phyloP scores from a whole-genome alignment of 148 eudicot species.

The Chenopodium album region DNA sequence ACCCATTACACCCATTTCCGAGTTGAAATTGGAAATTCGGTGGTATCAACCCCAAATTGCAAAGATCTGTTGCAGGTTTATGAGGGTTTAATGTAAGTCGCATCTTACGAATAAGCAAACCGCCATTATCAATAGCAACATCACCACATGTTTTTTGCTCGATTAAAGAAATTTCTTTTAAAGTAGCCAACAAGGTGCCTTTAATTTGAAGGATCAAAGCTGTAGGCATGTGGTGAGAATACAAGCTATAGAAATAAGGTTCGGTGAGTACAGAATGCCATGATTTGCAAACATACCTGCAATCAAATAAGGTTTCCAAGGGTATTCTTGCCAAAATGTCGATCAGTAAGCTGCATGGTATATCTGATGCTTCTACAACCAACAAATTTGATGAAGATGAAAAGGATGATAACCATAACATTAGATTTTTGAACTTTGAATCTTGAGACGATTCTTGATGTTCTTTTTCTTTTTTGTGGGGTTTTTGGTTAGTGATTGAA shows the following conservation, averaged over 20 bases:
- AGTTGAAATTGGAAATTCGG: slow-evolving; percentile 24
- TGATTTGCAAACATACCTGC: slow-evolving; percentile 46
- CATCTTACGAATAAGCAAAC: background rate
- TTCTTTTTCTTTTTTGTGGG: background rate
- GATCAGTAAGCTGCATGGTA: slow-evolving; percentile 35
- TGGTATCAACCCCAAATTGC: background rate
- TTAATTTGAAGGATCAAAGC: slow-evolving; percentile 27
- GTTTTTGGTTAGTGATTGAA: background rate
- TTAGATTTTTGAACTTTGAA: background rate
- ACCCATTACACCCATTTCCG: slow-evolving; percentile 45
- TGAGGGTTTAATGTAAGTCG: background rate
- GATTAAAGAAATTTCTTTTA: slow-evolving; percentile 16
- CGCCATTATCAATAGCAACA: background rate
- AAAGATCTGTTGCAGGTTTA: background rate
- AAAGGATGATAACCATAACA: background rate
- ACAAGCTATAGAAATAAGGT: slow-evolving; percentile 31
- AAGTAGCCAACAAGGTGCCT: slow-evolving; percentile 14
- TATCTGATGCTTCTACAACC: slow-evolving; percentile 2
- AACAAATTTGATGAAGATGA: background rate
- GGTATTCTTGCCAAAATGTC: slow-evolving; percentile 48
- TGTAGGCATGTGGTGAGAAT: slow-evolving; percentile 26
- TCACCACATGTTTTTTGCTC: background rate
- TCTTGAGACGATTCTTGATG: background rate
- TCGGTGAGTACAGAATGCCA: slow-evolving; percentile 39
- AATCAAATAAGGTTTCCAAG: slow-evolving; percentile 26